These are phyloP conservation scores for Penicillium verrucosum DNA, from an alignment of 2,329 filamentous ascomycete genomes.

Conservation along the genomic window DNA sequence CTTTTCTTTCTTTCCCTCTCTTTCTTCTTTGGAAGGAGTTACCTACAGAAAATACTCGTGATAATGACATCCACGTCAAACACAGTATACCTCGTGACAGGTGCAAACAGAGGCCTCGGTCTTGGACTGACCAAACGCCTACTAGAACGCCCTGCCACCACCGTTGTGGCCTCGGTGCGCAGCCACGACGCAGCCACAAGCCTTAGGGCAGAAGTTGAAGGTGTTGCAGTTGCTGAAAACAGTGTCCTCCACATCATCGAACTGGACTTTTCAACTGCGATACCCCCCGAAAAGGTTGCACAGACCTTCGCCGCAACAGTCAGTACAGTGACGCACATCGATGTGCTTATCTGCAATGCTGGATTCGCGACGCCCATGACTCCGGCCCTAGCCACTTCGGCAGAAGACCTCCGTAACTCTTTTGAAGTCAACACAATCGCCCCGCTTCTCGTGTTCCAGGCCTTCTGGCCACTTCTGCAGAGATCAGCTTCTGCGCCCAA, in stretches of 20 bases:
- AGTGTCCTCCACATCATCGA: constrained; percentile 18
- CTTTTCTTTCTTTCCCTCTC: background rate
- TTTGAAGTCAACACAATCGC: constrained; percentile 35
- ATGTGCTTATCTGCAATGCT: constrained; percentile 28
- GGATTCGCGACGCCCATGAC: constrained; percentile 57
- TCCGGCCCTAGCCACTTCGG: constrained; percentile 45
- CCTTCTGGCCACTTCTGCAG: constrained; percentile 20
- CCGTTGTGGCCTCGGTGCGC: constrained; percentile 24
- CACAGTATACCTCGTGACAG: constrained; percentile 32
- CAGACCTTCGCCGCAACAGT: constrained; percentile 9
- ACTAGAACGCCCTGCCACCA: constrained; percentile 22
- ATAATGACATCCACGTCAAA: background rate
- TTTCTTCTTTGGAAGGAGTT: background rate
- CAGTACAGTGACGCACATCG: constrained; percentile 28
- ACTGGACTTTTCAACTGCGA: constrained; percentile 21
- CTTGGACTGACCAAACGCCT: constrained; percentile 22
- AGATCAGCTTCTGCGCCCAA: constrained; percentile 13
- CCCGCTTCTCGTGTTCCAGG: constrained; percentile 28
- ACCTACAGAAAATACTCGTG: background rate
- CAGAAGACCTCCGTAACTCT: constrained; percentile 15
- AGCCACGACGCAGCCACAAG: constrained; percentile 8
- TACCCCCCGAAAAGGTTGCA: constrained; percentile 10
- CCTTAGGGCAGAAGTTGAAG: constrained; percentile 5
- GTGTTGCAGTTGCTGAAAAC: background rate
- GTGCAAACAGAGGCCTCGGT: constrained; percentile 30